Conservation (phyloP, 106 monocot species). For the Phalaenopsis equestris region DNA sequence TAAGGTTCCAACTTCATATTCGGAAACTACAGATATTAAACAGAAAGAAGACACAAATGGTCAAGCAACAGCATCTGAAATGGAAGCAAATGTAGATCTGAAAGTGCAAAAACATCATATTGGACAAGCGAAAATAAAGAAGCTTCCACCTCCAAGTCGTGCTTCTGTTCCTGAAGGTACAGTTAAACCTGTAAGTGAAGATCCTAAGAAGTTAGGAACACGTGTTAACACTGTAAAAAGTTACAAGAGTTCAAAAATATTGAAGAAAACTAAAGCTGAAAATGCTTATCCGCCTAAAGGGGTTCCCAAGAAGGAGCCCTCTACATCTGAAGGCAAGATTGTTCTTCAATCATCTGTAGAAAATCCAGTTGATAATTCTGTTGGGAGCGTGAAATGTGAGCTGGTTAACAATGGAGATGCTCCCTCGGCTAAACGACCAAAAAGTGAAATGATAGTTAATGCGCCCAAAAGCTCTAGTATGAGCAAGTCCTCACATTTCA, state of each 20-base stretch:
- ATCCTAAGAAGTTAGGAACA: constrained; percentile 17
- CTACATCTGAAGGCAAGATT: constrained; percentile 2
- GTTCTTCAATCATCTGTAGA: constrained; percentile 19
- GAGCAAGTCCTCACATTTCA: constrained; percentile 13
- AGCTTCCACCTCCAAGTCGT: not conserved
- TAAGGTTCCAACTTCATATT: not conserved
- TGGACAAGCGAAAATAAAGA: constrained; percentile 11
- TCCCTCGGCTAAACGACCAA: constrained; percentile 41
- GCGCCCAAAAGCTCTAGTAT: constrained; percentile 17
- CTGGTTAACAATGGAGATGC: constrained; percentile 22
- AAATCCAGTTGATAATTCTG: constrained; percentile 7
- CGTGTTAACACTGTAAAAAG: constrained; percentile 17
- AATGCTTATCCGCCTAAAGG: constrained; percentile 9
- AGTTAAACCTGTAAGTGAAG: not conserved
- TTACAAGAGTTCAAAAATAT: constrained; percentile 16
- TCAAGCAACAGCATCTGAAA: constrained; percentile 4
- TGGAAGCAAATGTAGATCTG: constrained; percentile 8
- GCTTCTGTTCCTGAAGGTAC: not conserved
- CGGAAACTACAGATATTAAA: constrained; percentile 4
- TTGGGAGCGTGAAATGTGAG: constrained; percentile 32
- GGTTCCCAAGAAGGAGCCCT: constrained; percentile 12
- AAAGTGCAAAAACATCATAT: constrained; percentile 16
- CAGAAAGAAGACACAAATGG: constrained; percentile 13
- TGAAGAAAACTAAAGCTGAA: constrained; percentile 22
- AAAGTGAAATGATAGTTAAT: constrained; percentile 17